phyloP scores from a whole-genome alignment of 176 grass and related monocot genomes.

The Juncus effusus region DNA sequence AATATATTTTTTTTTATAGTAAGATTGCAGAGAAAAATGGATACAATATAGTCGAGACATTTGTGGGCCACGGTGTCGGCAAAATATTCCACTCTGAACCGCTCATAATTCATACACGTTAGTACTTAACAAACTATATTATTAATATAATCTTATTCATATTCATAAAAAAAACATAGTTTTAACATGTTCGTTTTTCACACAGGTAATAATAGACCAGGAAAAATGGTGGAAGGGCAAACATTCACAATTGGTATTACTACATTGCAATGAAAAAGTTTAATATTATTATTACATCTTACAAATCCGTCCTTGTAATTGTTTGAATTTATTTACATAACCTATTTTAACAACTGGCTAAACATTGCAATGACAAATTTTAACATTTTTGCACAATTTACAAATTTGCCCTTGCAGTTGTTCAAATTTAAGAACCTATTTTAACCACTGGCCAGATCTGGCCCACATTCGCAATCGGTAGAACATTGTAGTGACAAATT shows the following conservation, averaged over 20 bases:
- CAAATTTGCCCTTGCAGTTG: no score
- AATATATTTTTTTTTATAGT: constrained; percentile 28
- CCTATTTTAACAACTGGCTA: constrained; percentile 66
- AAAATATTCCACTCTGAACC: constrained; percentile 83
- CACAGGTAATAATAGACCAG: constrained; percentile 69
- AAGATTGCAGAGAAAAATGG: constrained; percentile 72
- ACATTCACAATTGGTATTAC: constrained; percentile 87
- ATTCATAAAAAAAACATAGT: not conserved
- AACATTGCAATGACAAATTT: no score
- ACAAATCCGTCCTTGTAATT: no score
- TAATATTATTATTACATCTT: not conserved
- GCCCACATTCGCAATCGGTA: no score
- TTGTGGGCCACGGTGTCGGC: constrained; percentile 90
- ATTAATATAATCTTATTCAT: not conserved
- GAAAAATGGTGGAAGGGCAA: constrained; percentile 79
- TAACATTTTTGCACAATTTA: no score
- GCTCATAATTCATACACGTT: constrained; percentile 80
- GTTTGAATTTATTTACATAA: constrained; percentile 27
- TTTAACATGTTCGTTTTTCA: not conserved
- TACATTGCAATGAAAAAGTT: not conserved
- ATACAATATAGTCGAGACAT: constrained; percentile 63
- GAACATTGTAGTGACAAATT: no score
- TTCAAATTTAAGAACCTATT: no score
- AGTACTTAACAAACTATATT: constrained; percentile 28
- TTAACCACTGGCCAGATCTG: no score